Evolutionary conservation across 1,284 basidiomycete genomes (phyloP).

Genomic region (Cryptococcus sp.): DNA sequence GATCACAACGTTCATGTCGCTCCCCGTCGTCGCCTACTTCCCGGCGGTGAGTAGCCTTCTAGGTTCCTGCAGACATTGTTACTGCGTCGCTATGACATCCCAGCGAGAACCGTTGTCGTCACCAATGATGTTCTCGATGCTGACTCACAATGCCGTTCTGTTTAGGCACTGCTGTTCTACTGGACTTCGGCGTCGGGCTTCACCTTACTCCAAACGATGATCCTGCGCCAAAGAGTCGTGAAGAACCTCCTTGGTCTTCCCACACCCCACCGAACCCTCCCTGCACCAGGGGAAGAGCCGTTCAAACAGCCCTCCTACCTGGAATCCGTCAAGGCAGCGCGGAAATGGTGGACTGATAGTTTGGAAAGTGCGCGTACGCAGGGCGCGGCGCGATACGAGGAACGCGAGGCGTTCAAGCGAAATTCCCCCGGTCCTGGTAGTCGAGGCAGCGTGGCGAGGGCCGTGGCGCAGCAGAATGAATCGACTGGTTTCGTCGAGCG

Average conservation of each 20-base stretch:
- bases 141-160: background rate
- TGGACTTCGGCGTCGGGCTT: constrained; percentile 60
- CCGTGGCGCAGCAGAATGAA: background rate
- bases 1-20: constrained; percentile 61
- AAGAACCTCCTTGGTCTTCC: constrained; percentile 50
- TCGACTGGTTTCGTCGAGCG: constrained; percentile 12
- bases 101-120: too few relatives aligned
- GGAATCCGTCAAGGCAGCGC: constrained; percentile 25
- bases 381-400: background rate
- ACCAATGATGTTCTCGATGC: background rate
- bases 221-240: constrained; percentile 46
- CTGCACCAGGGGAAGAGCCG: constrained; percentile 26
- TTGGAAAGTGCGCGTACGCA: constrained; percentile 14
- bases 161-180: constrained; percentile 59
- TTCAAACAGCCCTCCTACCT: constrained; percentile 21
- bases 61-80: background rate
- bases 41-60: constrained; percentile 43
- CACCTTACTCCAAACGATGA: constrained; percentile 58
- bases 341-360: constrained; percentile 13
- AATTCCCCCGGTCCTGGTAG: background rate
- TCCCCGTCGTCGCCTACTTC: constrained; percentile 66
- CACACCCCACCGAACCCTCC: constrained; percentile 28
- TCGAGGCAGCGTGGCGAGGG: background rate
- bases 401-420: constrained; percentile 5
- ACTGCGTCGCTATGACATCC: background rate